A percentile compares a stretch with the other conserved stretches of the same genome.
Conservation (phyloP, 208 protist species). For the Trypanosomatidae sp. region DNA sequence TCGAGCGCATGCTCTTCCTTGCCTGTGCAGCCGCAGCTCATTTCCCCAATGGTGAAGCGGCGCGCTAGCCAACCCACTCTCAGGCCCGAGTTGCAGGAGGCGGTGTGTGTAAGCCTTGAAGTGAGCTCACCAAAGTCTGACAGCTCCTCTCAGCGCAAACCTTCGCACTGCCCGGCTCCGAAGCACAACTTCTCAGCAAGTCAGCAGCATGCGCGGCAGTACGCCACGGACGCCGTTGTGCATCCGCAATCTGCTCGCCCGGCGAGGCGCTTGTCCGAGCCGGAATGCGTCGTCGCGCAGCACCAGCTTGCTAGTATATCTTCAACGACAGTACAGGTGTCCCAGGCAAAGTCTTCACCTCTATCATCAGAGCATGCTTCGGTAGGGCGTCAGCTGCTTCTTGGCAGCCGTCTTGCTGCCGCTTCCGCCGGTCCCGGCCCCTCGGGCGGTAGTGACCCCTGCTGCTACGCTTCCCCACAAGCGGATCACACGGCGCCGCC, state of each 20-base stretch:
- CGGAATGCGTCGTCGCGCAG: constrained; percentile 1
- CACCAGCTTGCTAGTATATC: not conserved
- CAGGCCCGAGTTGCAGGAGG: constrained; percentile 1
- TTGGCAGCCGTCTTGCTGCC: not conserved
- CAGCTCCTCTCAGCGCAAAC: constrained; percentile 5
- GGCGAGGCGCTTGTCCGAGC: constrained; percentile 1
- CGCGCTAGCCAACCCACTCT: constrained; percentile 7
- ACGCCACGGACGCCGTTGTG: not conserved
- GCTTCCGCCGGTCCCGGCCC: not conserved
- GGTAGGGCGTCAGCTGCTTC: not conserved
- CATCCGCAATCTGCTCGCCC: constrained; percentile 4
- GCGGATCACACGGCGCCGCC: not conserved
- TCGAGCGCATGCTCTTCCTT: constrained; percentile 27
- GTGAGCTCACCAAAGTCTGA: not conserved
- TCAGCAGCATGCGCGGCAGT: not conserved
- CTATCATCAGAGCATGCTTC: not conserved
- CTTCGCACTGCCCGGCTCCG: not conserved
- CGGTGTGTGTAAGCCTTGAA: constrained; percentile 5
- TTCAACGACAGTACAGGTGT: constrained; percentile 8
- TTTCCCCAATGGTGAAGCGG: constrained; percentile 20
- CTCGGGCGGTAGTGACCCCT: not conserved
- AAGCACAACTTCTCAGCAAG: not conserved
- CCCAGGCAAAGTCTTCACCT: not conserved
- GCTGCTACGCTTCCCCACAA: not conserved
- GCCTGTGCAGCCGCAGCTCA: constrained; percentile 26